Evolutionary conservation across 805 yeast genomes (phyloP).

Genomic region (Hanseniaspora lachancei): DNA sequence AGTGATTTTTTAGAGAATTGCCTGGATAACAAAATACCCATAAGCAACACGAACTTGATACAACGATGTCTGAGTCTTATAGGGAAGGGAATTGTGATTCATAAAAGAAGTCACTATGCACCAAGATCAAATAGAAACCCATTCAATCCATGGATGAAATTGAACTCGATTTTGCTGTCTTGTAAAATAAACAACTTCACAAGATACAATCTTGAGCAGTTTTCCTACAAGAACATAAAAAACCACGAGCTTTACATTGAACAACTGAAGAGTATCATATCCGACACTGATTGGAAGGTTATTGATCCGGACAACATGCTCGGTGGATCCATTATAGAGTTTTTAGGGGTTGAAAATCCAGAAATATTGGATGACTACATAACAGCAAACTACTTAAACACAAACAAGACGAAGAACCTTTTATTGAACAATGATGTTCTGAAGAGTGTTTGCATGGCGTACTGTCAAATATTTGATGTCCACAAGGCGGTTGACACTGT

Average conservation of each 20-base stretch:
- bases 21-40: background rate
- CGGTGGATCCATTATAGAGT: constrained; percentile 7
- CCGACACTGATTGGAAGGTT: background rate
- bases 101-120: background rate
- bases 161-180: background rate
- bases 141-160: constrained; percentile 7
- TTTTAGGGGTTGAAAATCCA: background rate
- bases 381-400: background rate
- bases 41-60: background rate
- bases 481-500: constrained; percentile 2
- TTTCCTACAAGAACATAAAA: background rate
- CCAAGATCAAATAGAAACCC: constrained; percentile 1
- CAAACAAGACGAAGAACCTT: background rate
- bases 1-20: background rate
- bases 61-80: background rate
- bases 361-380: constrained; percentile 3
- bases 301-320: constrained; percentile 1
- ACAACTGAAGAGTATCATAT: background rate
- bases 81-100: constrained; percentile 1
- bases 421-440: constrained; percentile 4
- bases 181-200: background rate
- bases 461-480: constrained; percentile 2
- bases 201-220: background rate
- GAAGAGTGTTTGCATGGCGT: constrained; percentile 3
- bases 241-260: background rate